Evolutionary conservation across 768 basidiomycete genomes (phyloP).

Genomic region (Butyriboletus loyo): DNA sequence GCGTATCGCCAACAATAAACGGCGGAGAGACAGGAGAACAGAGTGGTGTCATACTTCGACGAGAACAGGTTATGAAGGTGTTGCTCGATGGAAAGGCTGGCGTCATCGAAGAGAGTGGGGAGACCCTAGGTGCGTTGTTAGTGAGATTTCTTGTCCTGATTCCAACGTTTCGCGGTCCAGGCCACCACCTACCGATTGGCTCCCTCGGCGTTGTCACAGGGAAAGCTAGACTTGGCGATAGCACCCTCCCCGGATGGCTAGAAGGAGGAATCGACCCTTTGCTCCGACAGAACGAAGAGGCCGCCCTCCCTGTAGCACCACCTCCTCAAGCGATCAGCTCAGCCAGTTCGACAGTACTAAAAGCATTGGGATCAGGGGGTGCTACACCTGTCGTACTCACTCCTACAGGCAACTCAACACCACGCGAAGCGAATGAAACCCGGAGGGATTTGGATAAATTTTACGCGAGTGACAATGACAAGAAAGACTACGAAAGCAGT

Average conservation of each 20-base stretch:
- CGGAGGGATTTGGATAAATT: constrained; percentile 71
- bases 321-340: constrained; percentile 42
- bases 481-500: constrained; percentile 32
- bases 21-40: constrained; percentile 44
- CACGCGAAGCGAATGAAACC: constrained; percentile 43
- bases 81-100: constrained; percentile 73
- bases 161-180: constrained; percentile 22
- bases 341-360: constrained; percentile 26
- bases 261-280: constrained; percentile 79
- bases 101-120: constrained; percentile 38
- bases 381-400: constrained; percentile 54
- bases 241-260: constrained; percentile 77
- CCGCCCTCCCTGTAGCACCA: constrained; percentile 33
- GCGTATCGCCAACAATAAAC: constrained; percentile 41
- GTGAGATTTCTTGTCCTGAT: not conserved
- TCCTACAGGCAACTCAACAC: constrained; percentile 48
- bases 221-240: constrained; percentile 42
- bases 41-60: constrained; percentile 72
- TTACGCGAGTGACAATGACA: constrained; percentile 49
- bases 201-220: constrained; percentile 63
- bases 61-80: constrained; percentile 78
- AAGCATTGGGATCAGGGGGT: constrained; percentile 28
- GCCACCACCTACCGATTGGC: constrained; percentile 51
- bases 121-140: constrained; percentile 30
- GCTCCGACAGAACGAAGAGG: constrained; percentile 68